These are phyloP conservation scores for Penicillium hesseltinei DNA, from an alignment of 2,329 filamentous ascomycete species.

Conservation along the genomic window DNA sequence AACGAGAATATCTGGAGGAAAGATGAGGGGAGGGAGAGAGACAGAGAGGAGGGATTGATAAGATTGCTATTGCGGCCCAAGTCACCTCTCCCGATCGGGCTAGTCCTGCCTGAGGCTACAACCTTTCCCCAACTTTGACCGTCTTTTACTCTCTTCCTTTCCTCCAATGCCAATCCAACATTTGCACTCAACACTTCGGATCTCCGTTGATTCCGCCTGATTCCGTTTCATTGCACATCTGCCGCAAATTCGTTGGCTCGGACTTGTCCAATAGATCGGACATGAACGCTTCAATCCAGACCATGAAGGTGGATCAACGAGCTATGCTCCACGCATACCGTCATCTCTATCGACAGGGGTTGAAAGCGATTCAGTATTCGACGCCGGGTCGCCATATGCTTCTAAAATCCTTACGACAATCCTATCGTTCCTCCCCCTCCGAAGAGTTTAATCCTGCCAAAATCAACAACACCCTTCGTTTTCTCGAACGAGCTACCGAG, in stretches of 20 bases:
- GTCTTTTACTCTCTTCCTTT: constrained; percentile 1
- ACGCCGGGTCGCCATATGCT: constrained; percentile 56
- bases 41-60: constrained; percentile 4
- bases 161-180: neutral
- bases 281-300: constrained; percentile 9
- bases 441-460: constrained; percentile 40
- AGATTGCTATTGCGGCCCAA: constrained; percentile 26
- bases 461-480: constrained; percentile 47
- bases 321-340: constrained; percentile 55
- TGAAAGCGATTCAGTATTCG: constrained; percentile 58
- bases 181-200: neutral
- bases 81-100: constrained; percentile 24
- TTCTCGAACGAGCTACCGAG: constrained; percentile 43
- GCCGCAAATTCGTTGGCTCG: neutral
- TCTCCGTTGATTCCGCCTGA: neutral
- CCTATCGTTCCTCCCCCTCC: constrained; percentile 41
- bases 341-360: constrained; percentile 53
- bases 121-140: constrained; percentile 6
- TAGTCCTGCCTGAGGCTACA: constrained; percentile 24
- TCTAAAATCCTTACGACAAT: constrained; percentile 43
- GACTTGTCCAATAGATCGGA: constrained; percentile 1
- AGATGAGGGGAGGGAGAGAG: neutral
- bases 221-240: neutral
- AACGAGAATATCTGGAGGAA: neutral
- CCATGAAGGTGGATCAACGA: constrained; percentile 20